Conservation (phyloP, 805 yeast genomes). For the Kluyveromyces wickerhamii region DNA sequence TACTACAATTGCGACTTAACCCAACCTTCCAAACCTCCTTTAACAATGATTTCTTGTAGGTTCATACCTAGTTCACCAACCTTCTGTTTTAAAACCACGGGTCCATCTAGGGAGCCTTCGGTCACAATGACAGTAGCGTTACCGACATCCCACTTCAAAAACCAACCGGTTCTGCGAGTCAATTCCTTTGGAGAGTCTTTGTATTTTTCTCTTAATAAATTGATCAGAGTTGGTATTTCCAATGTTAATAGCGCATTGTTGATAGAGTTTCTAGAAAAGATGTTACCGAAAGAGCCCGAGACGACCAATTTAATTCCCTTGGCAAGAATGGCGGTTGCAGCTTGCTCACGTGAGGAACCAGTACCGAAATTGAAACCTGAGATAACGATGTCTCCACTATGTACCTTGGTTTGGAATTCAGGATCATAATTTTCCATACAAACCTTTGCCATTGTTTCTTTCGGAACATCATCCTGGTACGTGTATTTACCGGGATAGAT, state of each 20-base stretch:
- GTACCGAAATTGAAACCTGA: slow-evolving; percentile 97
- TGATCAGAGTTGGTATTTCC: slow-evolving; percentile 84
- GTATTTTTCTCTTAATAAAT: slow-evolving; percentile 65
- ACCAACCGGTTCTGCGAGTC: slow-evolving; percentile 93
- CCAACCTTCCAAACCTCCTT: slow-evolving; percentile 99
- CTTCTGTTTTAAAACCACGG: slow-evolving; percentile 65
- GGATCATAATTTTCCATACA: slow-evolving; percentile 98
- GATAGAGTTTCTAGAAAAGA: slow-evolving; percentile 90
- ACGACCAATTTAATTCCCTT: slow-evolving; percentile 89
- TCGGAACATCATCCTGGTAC: slow-evolving; percentile 93
- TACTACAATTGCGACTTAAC: slow-evolving; percentile 60
- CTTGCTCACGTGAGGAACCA: slow-evolving; percentile 98
- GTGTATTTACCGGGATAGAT: slow-evolving; percentile 99
- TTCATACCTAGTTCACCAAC: slow-evolving; percentile 95
- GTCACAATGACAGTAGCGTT: slow-evolving; percentile 71
- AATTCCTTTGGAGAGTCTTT: slow-evolving; percentile 50
- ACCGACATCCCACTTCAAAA: slow-evolving; percentile 86
- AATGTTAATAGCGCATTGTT: slow-evolving; percentile 91
- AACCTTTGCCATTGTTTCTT: slow-evolving; percentile 95
- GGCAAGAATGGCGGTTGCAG: slow-evolving; percentile 96
- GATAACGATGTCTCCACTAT: slow-evolving; percentile 81
- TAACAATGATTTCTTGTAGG: slow-evolving; percentile 91
- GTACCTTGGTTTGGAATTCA: slow-evolving; percentile 74
- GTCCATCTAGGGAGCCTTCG: slow-evolving; percentile 44
- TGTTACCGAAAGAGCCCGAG: slow-evolving; percentile 96